Conservation (phyloP, 2,329 filamentous ascomycete genomes). For the Trichoderma lentiforme region DNA sequence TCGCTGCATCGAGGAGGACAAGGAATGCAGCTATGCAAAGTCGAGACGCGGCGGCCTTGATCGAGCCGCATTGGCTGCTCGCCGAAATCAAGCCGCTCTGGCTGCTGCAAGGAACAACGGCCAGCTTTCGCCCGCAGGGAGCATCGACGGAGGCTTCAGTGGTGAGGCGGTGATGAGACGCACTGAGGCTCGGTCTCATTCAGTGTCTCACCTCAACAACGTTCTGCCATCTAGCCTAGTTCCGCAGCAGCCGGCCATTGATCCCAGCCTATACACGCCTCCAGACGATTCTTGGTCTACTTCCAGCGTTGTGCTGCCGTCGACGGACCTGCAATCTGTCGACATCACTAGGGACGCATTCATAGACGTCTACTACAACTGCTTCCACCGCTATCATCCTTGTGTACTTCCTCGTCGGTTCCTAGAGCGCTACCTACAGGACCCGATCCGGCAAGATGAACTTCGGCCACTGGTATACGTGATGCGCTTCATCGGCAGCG, state of each 20-base stretch:
- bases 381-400: constrained; percentile 35
- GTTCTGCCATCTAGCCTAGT: not conserved
- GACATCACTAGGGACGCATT: constrained; percentile 24
- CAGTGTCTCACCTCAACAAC: not conserved
- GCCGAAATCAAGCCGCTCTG: constrained; percentile 27
- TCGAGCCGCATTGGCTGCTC: constrained; percentile 27
- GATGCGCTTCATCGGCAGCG: constrained; percentile 34
- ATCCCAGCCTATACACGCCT: constrained; percentile 12
- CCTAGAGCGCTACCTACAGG: constrained; percentile 18
- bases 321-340: constrained; percentile 5
- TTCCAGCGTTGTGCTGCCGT: not conserved
- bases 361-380: constrained; percentile 35
- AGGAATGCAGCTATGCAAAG: constrained; percentile 49
- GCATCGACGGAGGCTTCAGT: not conserved
- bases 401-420: constrained; percentile 25
- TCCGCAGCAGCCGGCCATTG: not conserved
- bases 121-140: not conserved
- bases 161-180: not conserved
- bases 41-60: constrained; percentile 46
- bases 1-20: constrained; percentile 42
- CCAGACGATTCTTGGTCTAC: constrained; percentile 3
- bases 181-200: not conserved
- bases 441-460: not conserved
- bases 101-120: not conserved
- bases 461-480: constrained; percentile 26